Evolutionary conservation across 495 filamentous ascomycete species (phyloP).

Genomic region (Cudoniella acicularis): DNA sequence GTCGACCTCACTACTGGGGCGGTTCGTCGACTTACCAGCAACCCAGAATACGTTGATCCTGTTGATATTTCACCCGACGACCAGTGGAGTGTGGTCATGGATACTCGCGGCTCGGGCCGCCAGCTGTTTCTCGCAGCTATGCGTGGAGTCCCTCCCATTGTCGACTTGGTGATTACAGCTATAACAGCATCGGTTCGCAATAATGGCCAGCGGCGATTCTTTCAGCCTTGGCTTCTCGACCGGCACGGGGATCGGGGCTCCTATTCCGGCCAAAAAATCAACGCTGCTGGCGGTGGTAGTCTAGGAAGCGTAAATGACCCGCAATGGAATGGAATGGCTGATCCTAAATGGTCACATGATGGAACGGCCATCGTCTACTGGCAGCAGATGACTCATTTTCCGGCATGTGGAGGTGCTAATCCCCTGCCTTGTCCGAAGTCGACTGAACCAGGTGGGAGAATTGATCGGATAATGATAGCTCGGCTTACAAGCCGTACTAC

Average conservation of each 20-base stretch:
- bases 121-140: constrained; percentile 29
- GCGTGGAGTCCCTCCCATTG: constrained; percentile 27
- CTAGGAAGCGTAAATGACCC: constrained; percentile 24
- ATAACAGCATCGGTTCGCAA: constrained; percentile 24
- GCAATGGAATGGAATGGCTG: constrained; percentile 23
- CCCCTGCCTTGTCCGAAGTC: constrained; percentile 14
- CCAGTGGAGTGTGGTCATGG: constrained; percentile 24
- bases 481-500: constrained; percentile 15
- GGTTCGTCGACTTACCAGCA: constrained; percentile 26
- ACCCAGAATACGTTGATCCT: constrained; percentile 30
- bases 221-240: constrained; percentile 21
- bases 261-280: constrained; percentile 24
- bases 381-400: constrained; percentile 3
- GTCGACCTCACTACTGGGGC: constrained; percentile 23
- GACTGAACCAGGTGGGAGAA: constrained; percentile 9
- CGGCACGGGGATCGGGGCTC: constrained; percentile 21
- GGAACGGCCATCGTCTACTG: constrained; percentile 16
- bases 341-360: constrained; percentile 23
- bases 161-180: constrained; percentile 17
- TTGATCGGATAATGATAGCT: constrained; percentile 9
- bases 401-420: constrained; percentile 9
- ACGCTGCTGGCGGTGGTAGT: constrained; percentile 13
- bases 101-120: constrained; percentile 19
- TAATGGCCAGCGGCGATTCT: constrained; percentile 24
- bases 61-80: constrained; percentile 28